Conservation (phyloP, 2,329 filamentous ascomycete genomes). For the Diaporthe velutina region DNA sequence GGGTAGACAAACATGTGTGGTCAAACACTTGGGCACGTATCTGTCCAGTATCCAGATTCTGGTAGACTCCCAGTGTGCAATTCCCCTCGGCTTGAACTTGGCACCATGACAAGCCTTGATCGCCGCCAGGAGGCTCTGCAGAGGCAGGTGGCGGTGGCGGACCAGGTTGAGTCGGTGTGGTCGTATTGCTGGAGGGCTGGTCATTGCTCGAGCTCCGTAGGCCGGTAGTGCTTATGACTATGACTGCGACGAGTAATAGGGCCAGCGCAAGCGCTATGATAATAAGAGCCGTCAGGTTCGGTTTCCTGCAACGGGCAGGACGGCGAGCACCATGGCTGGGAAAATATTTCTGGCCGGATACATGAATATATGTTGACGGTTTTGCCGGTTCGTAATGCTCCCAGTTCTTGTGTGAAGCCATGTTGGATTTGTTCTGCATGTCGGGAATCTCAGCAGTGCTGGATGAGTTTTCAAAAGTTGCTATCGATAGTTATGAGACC, state of each 20-base stretch:
- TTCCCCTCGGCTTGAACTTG: background rate
- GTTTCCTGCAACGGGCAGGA: background rate
- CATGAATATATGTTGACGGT: background rate
- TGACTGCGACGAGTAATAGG: background rate
- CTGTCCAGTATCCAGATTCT: slow-evolving; percentile 1
- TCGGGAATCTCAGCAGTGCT: too few species aligned
- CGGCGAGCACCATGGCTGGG: background rate
- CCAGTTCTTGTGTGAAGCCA: background rate
- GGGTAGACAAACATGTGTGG: background rate
- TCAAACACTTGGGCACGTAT: slow-evolving; percentile 16
- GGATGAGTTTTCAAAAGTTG: background rate
- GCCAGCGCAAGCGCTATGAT: slow-evolving; percentile 1
- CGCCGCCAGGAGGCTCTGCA: background rate
- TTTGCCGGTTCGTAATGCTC: background rate
- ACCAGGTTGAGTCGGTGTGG: background rate
- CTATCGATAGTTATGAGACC: background rate
- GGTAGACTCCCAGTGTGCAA: slow-evolving; percentile 7
- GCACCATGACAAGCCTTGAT: background rate
- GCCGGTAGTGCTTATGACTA: background rate
- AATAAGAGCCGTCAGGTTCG: background rate
- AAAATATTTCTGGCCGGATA: background rate
- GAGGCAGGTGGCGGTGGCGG: background rate
- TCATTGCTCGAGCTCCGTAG: background rate
- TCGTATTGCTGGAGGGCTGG: background rate
- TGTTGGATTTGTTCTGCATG: too few species aligned